Conservation (phyloP, 2,329 filamentous ascomycete species). For the Parastagonospora avenae region DNA sequence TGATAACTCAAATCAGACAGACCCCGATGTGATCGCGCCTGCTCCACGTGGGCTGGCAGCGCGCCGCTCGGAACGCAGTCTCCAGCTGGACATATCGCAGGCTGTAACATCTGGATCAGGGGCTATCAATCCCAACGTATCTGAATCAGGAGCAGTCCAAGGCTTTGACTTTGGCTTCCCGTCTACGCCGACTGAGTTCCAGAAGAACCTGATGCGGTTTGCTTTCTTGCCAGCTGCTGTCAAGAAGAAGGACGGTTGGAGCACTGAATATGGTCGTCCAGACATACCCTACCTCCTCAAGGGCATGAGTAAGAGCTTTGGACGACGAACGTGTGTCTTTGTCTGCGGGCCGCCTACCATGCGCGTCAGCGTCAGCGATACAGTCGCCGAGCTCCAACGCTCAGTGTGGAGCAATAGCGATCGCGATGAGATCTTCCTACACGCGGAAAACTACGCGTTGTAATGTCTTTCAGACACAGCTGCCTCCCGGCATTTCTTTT, state of each 20-base stretch:
- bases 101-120: conserved; percentile 40
- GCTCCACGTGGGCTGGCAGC: conserved; percentile 41
- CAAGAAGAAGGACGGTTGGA: conserved; percentile 74
- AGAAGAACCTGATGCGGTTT: conserved; percentile 88
- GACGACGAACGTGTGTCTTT: conserved; percentile 83
- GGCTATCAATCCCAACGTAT: conserved; percentile 53
- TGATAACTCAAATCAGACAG: conserved; percentile 25
- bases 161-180: conserved; percentile 70
- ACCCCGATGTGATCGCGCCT: conserved; percentile 35
- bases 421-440: conserved; percentile 89
- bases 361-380: conserved; percentile 85
- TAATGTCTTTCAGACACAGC: conserved; percentile 48
- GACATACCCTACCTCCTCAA: conserved; percentile 86
- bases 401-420: conserved; percentile 79
- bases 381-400: conserved; percentile 80
- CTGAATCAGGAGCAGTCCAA: conserved; percentile 21
- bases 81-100: conserved; percentile 51
- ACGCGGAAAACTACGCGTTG: conserved; percentile 93
- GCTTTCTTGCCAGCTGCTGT: conserved; percentile 70
- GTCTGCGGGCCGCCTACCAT: conserved; percentile 89
- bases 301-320: conserved; percentile 81
- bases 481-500: conserved; percentile 6
- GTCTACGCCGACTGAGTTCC: conserved; percentile 81
- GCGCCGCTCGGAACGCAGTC: conserved; percentile 49
- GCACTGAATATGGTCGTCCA: conserved; percentile 88